phyloP scores from a whole-genome alignment of 2,329 filamentous ascomycete genomes.

The Thelonectria rubi region DNA sequence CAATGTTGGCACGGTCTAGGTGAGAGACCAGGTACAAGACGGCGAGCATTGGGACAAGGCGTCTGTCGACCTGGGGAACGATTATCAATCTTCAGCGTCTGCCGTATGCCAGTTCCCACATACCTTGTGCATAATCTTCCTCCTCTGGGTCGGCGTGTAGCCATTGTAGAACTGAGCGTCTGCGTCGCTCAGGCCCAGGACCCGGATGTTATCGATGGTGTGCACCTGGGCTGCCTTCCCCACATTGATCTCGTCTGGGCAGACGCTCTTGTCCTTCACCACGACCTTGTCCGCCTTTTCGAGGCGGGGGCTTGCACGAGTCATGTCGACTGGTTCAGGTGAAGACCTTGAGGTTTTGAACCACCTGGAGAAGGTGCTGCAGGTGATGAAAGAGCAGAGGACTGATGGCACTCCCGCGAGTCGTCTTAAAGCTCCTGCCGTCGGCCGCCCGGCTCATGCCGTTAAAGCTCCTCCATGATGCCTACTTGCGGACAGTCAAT shows the following conservation, averaged over 20 bases:
- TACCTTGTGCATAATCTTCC: conserved; percentile 41
- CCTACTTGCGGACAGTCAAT: neutral
- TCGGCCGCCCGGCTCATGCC: neutral
- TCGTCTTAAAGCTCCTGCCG: conserved; percentile 14
- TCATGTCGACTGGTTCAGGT: conserved; percentile 8
- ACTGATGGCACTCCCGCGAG: neutral
- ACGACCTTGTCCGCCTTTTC: conserved; percentile 40
- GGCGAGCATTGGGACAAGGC: conserved; percentile 61
- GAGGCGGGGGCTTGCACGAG: neutral
- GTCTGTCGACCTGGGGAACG: conserved; percentile 30
- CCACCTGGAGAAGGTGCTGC: neutral
- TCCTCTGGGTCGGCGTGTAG: conserved; percentile 35
- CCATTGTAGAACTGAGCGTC: conserved; percentile 44
- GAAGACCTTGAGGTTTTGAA: neutral
- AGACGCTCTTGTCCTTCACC: conserved; percentile 30
- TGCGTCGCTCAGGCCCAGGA: conserved; percentile 42
- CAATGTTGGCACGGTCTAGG: conserved; percentile 62
- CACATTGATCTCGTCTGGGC: neutral
- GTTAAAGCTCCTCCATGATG: neutral
- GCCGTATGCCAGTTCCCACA: neutral
- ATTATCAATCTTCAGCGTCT: neutral
- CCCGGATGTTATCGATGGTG: conserved; percentile 43
- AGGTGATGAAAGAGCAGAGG: neutral
- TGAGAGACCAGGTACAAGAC: conserved; percentile 65
- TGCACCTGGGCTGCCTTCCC: conserved; percentile 36